Evolutionary conservation across 371 early-diverging fungal species (phyloP).

Genomic region (Edhazardia aedis): DNA sequence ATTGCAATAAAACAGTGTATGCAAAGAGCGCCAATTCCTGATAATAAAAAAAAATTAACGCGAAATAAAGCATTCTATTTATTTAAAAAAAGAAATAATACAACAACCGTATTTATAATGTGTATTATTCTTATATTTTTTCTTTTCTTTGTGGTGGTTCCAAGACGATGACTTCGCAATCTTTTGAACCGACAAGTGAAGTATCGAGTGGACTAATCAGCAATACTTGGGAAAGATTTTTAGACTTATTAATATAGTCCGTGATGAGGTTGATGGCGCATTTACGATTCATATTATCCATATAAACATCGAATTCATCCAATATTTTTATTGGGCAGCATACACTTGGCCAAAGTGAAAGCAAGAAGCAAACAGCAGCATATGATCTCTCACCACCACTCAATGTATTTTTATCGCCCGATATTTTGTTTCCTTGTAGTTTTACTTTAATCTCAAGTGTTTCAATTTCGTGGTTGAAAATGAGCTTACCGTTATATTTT

Average conservation of each 20-base stretch:
- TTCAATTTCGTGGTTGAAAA: slow-evolving; percentile 37
- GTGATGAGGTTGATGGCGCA: slow-evolving; percentile 31
- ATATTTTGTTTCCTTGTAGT: slow-evolving; percentile 10
- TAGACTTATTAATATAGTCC: slow-evolving; percentile 25
- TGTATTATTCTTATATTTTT: no score
- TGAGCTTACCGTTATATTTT: slow-evolving; percentile 37
- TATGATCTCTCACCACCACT: slow-evolving; percentile 47
- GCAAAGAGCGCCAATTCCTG: no score
- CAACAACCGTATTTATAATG: no score
- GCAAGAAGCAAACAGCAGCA: slow-evolving; percentile 41
- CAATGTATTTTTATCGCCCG: slow-evolving; percentile 35
- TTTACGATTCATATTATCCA: slow-evolving; percentile 46
- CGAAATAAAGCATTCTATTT: no score
- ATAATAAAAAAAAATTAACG: no score
- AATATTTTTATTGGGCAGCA: slow-evolving; percentile 42
- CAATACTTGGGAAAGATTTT: slow-evolving; percentile 33
- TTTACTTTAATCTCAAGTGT: slow-evolving; percentile 36
- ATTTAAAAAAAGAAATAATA: no score
- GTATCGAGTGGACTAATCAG: slow-evolving; percentile 43
- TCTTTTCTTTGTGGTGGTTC: slow-evolving; percentile 13
- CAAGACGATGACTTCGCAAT: slow-evolving; percentile 32
- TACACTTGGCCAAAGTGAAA: slow-evolving; percentile 42
- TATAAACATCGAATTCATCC: slow-evolving; percentile 49
- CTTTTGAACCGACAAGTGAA: slow-evolving; percentile 20
- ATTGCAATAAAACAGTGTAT: no score